phyloP scores from a whole-genome alignment of 2,329 filamentous ascomycete species.

The Xylariales sp. region DNA sequence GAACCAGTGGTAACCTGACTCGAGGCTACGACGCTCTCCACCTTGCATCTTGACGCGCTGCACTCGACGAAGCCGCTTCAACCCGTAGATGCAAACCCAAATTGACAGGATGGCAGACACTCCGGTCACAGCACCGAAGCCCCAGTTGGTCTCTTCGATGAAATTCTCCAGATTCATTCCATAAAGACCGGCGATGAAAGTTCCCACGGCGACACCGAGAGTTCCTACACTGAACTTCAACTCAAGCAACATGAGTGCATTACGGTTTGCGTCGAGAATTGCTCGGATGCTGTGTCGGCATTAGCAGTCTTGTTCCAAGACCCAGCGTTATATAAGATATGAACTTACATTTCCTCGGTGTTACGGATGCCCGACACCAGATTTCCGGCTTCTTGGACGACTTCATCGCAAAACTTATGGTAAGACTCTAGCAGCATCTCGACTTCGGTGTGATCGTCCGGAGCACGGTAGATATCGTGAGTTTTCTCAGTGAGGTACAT shows the following conservation, averaged over 20 bases:
- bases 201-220: constrained; percentile 88
- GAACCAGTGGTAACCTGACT: constrained; percentile 35
- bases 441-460: constrained; percentile 91
- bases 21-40: constrained; percentile 13
- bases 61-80: constrained; percentile 77
- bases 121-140: constrained; percentile 72
- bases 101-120: constrained; percentile 68
- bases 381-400: constrained; percentile 91
- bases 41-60: constrained; percentile 73
- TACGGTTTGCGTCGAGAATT: constrained; percentile 96
- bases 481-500: constrained; percentile 96
- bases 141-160: constrained; percentile 87
- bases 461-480: constrained; percentile 64
- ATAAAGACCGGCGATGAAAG: constrained; percentile 96
- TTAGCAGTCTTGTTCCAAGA: constrained; percentile 18
- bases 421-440: constrained; percentile 97
- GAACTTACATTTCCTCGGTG: constrained; percentile 89
- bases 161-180: constrained; percentile 99
- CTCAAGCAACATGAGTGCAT: constrained; percentile 94
- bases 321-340: constrained; percentile 14
- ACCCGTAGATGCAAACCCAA: constrained; percentile 76
- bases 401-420: constrained; percentile 96
- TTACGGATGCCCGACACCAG: constrained; percentile 92
- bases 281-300: constrained; percentile 70
- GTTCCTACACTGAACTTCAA: constrained; percentile 96